Evolutionary conservation across 176 grass and related monocot genomes (phyloP), one percentile per base, ranked within the genome.

Genomic region (Pontederia crassipes): DNA sequence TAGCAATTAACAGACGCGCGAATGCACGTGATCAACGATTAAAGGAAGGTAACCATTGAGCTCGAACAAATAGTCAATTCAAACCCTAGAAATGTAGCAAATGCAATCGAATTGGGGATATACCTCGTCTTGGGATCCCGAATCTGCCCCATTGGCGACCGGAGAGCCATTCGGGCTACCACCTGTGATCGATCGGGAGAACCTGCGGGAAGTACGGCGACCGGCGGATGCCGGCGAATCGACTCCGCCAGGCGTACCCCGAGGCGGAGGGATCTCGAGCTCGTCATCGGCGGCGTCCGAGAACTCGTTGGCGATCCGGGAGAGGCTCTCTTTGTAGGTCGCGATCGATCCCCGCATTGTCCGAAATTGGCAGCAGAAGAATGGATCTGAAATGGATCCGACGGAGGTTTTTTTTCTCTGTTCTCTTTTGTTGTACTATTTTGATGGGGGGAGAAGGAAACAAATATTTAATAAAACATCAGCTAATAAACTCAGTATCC

Each of bases 321-420:
- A 89, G 46, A 98, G 93, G 71, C 81, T 92, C 72, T 83, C 93
- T 66, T 74, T 81, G 72, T 98, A 98, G 55, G 74, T 92, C 28
- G 84, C 76, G 64, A 98, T 81, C 54, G 93, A 92, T 54, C 79
- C 74, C 71, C 82, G 81, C 87, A 98, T 98, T 72, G 27, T 61
- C 32, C n/a, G 12, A 12, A n/a, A 74, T 64, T 51, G 45, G 28
- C 49, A 72, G 28, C 49, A 72, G 9, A 11, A 17, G 15, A 10
- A 11, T 8, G 48, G 16, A 16, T 40, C 32, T 40, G 45, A 46
- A 48, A 20, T 16, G 61, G 45, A 15, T 48, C 48, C 45, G 32
- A 40, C 6, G 32, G 32, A 40, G 32, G 32, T 40, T 40, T 40
- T 40, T 40, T 40, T 40, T 40, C 32, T 40, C 32, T 40, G 2